Evolutionary conservation across 73 alveolate genomes (phyloP).

Genomic region (Paramecium octaurelia): DNA sequence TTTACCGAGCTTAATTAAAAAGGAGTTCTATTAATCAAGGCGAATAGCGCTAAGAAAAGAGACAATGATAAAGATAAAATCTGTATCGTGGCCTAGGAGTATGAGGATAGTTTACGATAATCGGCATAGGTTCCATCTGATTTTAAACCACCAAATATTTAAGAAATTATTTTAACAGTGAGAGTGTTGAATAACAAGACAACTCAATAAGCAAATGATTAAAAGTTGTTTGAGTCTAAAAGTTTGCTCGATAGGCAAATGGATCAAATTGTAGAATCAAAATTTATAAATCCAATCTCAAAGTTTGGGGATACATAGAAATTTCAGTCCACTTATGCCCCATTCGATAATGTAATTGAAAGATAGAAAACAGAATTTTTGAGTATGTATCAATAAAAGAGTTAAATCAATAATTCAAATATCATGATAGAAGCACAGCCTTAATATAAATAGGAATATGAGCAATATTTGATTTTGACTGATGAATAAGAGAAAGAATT

Average conservation of each 20-base stretch:
- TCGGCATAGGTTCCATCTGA: neutral
- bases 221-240: neutral
- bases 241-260: neutral
- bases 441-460: neutral
- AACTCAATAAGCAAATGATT: neutral
- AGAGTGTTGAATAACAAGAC: neutral
- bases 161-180: neutral
- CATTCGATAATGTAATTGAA: neutral
- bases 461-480: neutral
- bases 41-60: neutral
- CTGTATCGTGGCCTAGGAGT: neutral
- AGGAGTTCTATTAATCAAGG: neutral
- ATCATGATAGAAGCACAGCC: neutral
- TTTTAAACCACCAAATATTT: neutral
- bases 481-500: slow-evolving; percentile 15
- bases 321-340: neutral
- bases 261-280: neutral
- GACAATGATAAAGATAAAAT: neutral
- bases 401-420: neutral
- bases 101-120: neutral
- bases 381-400: neutral
- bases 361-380: neutral
- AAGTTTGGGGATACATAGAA: neutral
- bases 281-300: neutral
- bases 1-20: neutral